phyloP scores from a whole-genome alignment of 2,329 filamentous ascomycete species.

The Cyphellophora attinorum region DNA sequence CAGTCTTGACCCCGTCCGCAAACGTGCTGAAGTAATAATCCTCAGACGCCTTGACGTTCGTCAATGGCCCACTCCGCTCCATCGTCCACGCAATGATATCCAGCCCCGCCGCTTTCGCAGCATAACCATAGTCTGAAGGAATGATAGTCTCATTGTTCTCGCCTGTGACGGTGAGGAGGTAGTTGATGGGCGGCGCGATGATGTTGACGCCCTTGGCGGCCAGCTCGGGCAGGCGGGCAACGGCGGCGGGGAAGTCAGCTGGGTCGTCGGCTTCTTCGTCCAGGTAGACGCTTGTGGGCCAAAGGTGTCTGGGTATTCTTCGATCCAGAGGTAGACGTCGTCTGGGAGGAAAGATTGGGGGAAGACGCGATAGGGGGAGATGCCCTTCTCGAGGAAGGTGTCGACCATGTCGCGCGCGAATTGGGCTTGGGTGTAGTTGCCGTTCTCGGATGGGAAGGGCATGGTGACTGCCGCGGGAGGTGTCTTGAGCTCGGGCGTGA shows the following conservation, averaged over 20 bases:
- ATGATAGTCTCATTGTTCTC: constrained; percentile 43
- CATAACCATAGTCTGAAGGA: constrained; percentile 53
- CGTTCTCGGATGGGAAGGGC: constrained; percentile 58
- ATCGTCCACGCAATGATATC: constrained; percentile 61
- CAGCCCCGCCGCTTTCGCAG: constrained; percentile 51
- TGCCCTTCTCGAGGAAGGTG: constrained; percentile 44
- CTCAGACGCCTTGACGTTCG: constrained; percentile 36
- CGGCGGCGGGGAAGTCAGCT: constrained; percentile 43
- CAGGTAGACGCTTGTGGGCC: constrained; percentile 53
- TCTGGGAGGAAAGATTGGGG: constrained; percentile 57
- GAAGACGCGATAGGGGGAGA: constrained; percentile 47
- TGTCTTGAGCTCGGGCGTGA: constrained; percentile 59
- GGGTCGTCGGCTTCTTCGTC: constrained; percentile 51
- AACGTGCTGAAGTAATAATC: constrained; percentile 45
- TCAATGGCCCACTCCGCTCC: constrained; percentile 55
- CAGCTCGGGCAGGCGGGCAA: constrained; percentile 48
- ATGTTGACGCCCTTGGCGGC: constrained; percentile 50
- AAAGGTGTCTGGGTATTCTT: constrained; percentile 47
- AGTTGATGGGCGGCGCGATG: constrained; percentile 54
- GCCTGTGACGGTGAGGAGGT: constrained; percentile 45
- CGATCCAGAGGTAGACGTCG: constrained; percentile 59
- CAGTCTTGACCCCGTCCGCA: constrained; percentile 45
- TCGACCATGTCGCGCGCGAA: constrained; percentile 59
- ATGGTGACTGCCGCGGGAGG: constrained; percentile 52
- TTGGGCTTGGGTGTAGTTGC: constrained; percentile 53